phyloP scores from a whole-genome alignment of 768 basidiomycete species.

The Pisolithus microcarpus region DNA sequence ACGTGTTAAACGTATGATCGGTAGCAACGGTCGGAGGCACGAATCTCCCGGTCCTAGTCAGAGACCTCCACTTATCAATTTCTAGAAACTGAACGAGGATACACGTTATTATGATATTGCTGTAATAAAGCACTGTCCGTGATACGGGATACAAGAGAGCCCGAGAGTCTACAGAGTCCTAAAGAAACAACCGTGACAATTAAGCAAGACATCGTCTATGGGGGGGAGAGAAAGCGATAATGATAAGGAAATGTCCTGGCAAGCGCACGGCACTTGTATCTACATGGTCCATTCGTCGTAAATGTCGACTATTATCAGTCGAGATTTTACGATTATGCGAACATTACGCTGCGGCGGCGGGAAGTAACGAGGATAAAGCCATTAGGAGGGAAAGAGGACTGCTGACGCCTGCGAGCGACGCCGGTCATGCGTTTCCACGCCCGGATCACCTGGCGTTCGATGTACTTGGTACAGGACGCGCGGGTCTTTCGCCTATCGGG shows the following conservation, averaged over 20 bases:
- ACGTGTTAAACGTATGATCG: too few relatives aligned
- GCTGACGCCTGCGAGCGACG: conserved; percentile 42
- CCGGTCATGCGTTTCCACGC: conserved; percentile 59
- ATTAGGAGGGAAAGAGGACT: conserved; percentile 46
- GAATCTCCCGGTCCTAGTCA: too few relatives aligned
- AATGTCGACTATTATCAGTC: too few relatives aligned
- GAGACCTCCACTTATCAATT: too few relatives aligned
- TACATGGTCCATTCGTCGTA: background rate
- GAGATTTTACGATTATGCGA: conserved; percentile 17
- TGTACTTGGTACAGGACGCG: conserved; percentile 35
- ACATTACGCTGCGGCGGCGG: conserved; percentile 46
- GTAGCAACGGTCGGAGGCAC: too few relatives aligned
- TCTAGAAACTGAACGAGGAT: too few relatives aligned
- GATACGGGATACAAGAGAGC: too few relatives aligned
- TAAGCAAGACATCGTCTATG: conserved; percentile 1
- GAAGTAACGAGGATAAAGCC: conserved; percentile 58
- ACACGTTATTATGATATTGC: too few relatives aligned
- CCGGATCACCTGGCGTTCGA: conserved; percentile 53
- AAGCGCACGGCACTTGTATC: conserved; percentile 14
- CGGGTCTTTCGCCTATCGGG: conserved; percentile 16
- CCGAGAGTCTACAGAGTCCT: conserved; percentile 3
- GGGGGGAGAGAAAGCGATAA: background rate
- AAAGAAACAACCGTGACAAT: background rate
- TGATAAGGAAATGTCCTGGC: background rate
- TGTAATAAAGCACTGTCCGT: too few relatives aligned